These are phyloP conservation scores for Blastobotrys buckinghamii DNA, from an alignment of 1,139 yeast genomes.

Conservation along the genomic window DNA sequence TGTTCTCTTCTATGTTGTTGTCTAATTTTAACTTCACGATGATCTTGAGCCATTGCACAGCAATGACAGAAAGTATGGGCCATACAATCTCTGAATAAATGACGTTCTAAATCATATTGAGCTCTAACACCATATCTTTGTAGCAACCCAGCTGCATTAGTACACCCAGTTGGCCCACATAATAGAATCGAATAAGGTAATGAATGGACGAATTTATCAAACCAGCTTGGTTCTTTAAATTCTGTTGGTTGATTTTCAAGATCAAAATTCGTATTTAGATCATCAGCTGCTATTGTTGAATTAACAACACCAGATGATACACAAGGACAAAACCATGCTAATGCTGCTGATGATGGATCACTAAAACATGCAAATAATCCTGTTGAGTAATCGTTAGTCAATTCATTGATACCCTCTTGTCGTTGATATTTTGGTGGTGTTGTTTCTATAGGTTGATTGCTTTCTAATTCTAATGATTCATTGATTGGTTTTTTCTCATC, in stretches of 20 bases:
- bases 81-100: conserved; percentile 10
- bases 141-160: conserved; percentile 13
- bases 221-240: conserved; percentile 1
- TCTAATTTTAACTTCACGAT: conserved; percentile 18
- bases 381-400: conserved; percentile 15
- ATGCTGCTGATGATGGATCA: conserved; percentile 10
- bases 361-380: conserved; percentile 17
- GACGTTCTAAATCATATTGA: conserved; percentile 14
- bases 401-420: conserved; percentile 7
- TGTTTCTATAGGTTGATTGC: background rate
- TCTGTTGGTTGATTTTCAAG: background rate
- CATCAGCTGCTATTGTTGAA: conserved; percentile 9
- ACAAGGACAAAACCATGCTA: conserved; percentile 18
- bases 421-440: conserved; percentile 11
- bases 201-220: conserved; percentile 11
- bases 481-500: conserved; percentile 5
- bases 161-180: conserved; percentile 7
- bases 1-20: conserved; percentile 12
- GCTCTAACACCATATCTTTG: conserved; percentile 15
- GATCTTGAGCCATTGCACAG: conserved; percentile 22
- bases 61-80: conserved; percentile 16
- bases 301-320: conserved; percentile 17
- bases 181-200: conserved; percentile 12
- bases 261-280: background rate
- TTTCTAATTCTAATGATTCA: too few species aligned